These are phyloP conservation scores for Vitis amurensis DNA, from an alignment of 164 flowering plant species.

Conservation along the genomic window DNA sequence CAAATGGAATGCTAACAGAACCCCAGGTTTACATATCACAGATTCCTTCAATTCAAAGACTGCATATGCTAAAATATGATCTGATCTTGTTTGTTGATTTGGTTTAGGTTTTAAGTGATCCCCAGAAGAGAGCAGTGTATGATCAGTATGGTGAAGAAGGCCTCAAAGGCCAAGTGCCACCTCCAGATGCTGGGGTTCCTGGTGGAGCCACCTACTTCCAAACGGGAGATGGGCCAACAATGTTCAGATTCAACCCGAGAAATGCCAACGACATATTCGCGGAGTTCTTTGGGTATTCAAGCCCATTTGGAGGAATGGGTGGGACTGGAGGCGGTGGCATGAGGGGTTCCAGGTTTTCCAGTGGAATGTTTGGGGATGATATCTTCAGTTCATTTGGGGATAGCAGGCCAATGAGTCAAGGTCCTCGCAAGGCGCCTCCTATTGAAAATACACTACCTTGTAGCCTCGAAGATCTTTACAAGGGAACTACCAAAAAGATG, in stretches of 20 bases:
- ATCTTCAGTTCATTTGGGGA: constrained; percentile 32
- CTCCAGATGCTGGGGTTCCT: constrained; percentile 35
- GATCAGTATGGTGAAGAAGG: constrained; percentile 54
- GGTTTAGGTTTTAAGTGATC: constrained; percentile 45
- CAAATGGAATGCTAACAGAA: too few species aligned
- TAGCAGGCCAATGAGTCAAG: constrained; percentile 19
- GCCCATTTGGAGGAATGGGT: constrained; percentile 33
- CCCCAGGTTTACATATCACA: too few species aligned
- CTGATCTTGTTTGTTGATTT: not conserved
- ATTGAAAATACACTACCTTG: constrained; percentile 38
- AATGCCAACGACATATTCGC: constrained; percentile 41
- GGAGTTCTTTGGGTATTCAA: constrained; percentile 38
- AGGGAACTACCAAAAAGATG: constrained; percentile 52
- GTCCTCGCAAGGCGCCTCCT: constrained; percentile 33
- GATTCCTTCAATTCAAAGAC: too few species aligned
- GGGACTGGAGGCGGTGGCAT: constrained; percentile 22
- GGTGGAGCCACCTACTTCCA: constrained; percentile 39
- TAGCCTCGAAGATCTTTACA: constrained; percentile 45
- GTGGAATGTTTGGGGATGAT: constrained; percentile 35
- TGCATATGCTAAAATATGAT: not conserved
- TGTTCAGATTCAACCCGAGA: constrained; percentile 42
- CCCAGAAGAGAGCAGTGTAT: constrained; percentile 46
- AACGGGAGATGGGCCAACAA: constrained; percentile 39
- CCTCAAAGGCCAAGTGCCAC: constrained; percentile 45
- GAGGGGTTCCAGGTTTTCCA: constrained; percentile 25